These are phyloP conservation scores for Penicillium sp. DNA, from an alignment of 2,329 filamentous ascomycete genomes.

Conservation along the genomic window DNA sequence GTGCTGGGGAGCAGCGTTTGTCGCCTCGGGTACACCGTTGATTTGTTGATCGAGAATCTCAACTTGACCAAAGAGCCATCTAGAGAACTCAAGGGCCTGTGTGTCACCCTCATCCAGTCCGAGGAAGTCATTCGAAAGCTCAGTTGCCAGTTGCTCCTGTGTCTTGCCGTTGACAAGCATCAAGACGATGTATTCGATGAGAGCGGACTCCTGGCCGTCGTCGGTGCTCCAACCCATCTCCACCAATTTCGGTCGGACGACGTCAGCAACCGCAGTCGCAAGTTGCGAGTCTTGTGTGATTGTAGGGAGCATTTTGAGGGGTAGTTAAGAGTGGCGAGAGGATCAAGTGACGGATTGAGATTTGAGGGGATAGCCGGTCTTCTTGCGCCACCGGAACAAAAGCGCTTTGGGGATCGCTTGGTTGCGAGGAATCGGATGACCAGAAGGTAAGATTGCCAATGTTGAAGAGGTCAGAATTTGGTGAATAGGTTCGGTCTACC, in stretches of 20 bases:
- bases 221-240: slow-evolving; percentile 91
- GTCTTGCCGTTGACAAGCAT: slow-evolving; percentile 97
- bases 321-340: slow-evolving; percentile 10
- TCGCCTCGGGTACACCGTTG: slow-evolving; percentile 50
- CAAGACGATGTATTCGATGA: slow-evolving; percentile 94
- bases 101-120: slow-evolving; percentile 80
- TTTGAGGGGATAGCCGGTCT: slow-evolving; percentile 6
- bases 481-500: too few relatives aligned
- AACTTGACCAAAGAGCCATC: slow-evolving; percentile 92
- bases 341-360: slow-evolving; percentile 3
- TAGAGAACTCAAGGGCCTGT: slow-evolving; percentile 78
- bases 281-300: slow-evolving; percentile 86
- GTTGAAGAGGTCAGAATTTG: not conserved
- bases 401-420: slow-evolving; percentile 2
- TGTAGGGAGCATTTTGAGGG: slow-evolving; percentile 26
- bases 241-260: slow-evolving; percentile 86
- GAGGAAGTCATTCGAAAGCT: slow-evolving; percentile 86
- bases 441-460: not conserved
- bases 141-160: slow-evolving; percentile 82
- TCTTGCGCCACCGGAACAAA: slow-evolving; percentile 25
- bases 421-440: not conserved
- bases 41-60: slow-evolving; percentile 66
- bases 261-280: slow-evolving; percentile 77
- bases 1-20: slow-evolving; percentile 41
- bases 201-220: slow-evolving; percentile 76